Conservation (phyloP, 2,329 filamentous ascomycete species). For the Apiospora aurea region DNA sequence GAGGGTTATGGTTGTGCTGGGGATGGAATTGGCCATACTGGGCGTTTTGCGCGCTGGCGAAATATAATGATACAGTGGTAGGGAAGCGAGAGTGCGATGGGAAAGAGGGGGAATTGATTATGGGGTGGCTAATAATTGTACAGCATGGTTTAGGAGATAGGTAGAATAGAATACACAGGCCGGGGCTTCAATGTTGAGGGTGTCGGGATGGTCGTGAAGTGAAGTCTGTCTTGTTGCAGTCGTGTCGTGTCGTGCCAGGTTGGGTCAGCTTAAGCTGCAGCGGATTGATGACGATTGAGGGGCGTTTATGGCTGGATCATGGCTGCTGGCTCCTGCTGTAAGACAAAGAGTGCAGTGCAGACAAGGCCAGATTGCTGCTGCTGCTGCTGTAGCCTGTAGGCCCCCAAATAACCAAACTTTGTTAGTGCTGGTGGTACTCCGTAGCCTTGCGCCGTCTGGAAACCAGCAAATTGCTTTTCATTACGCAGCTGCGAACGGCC, state of each 20-base stretch:
- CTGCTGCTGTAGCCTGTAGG: background rate
- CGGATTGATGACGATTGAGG: slow-evolving; percentile 13
- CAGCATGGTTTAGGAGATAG: background rate
- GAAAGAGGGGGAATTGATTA: background rate
- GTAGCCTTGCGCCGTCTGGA: background rate
- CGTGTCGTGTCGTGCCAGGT: background rate
- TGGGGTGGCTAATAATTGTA: background rate
- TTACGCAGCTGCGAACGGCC: background rate
- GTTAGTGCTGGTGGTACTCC: background rate
- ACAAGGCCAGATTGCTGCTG: slow-evolving; percentile 18
- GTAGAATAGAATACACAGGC: slow-evolving; percentile 17
- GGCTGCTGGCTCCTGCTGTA: background rate
- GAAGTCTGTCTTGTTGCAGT: background rate
- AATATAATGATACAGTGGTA: background rate
- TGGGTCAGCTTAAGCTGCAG: background rate
- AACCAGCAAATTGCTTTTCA: background rate
- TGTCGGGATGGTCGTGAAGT: slow-evolving; percentile 6
- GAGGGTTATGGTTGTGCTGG: slow-evolving; percentile 69
- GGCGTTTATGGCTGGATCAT: background rate
- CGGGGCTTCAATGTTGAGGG: background rate
- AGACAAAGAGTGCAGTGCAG: background rate
- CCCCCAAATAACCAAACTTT: background rate
- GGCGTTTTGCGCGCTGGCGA: background rate
- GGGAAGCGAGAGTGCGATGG: background rate
- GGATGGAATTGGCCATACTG: slow-evolving; percentile 45